These are phyloP conservation scores for Mortierella claussenii DNA, from an alignment of 192 early-diverging fungal genomes.

Conservation along the genomic window DNA sequence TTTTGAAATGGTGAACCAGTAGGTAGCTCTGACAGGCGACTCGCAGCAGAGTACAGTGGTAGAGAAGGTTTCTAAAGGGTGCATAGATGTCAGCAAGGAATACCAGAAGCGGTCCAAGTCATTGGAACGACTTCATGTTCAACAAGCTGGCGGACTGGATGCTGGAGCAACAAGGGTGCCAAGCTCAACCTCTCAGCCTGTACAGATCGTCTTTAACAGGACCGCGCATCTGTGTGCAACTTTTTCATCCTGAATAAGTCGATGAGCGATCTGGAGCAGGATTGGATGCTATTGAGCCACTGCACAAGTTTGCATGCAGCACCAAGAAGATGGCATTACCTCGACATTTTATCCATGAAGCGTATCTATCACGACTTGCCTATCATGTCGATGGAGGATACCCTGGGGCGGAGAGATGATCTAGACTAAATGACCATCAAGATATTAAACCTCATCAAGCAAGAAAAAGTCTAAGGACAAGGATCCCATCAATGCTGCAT, in stretches of 20 bases:
- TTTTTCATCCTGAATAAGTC: constrained; percentile 86
- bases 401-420: constrained; percentile 90
- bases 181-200: constrained; percentile 77
- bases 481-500: constrained; percentile 55
- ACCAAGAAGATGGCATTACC: constrained; percentile 82
- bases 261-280: constrained; percentile 75
- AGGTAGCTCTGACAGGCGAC: constrained; percentile 87
- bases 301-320: constrained; percentile 82
- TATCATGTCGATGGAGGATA: constrained; percentile 88
- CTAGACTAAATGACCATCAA: constrained; percentile 85
- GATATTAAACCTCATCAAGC: constrained; percentile 87
- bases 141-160: constrained; percentile 87
- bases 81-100: constrained; percentile 82
- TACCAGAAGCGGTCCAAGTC: constrained; percentile 86
- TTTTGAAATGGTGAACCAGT: constrained; percentile 99
- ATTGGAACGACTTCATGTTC: constrained; percentile 88
- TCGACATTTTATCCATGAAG: constrained; percentile 93
- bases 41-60: constrained; percentile 88
- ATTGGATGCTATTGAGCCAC: constrained; percentile 87
- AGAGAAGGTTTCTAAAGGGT: constrained; percentile 85
- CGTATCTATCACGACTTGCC: constrained; percentile 94
- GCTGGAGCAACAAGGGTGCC: constrained; percentile 83
- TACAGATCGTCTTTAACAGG: constrained; percentile 77
- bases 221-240: constrained; percentile 75
- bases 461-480: constrained; percentile 72